These are phyloP conservation scores for Gynochthodes officinalis DNA, from an alignment of 257 asterid genomes.

Conservation along the genomic window DNA sequence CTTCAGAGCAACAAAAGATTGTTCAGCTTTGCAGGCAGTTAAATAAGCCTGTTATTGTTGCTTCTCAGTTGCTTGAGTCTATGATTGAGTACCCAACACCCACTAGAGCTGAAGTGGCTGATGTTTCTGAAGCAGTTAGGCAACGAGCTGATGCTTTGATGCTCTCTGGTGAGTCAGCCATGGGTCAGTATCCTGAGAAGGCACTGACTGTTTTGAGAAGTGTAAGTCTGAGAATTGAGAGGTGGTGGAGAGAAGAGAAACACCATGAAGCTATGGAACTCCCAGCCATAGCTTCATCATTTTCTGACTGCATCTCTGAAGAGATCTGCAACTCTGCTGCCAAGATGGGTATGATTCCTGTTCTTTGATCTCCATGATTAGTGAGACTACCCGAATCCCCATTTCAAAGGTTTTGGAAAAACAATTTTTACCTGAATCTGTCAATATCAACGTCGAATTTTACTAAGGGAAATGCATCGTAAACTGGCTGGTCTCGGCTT, in stretches of 20 bases:
- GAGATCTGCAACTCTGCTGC: constrained; percentile 98
- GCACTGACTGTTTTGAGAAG: constrained; percentile 90
- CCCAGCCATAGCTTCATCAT: constrained; percentile 80
- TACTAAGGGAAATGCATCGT: neutral
- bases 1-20: constrained; percentile 86
- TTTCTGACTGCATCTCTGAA: constrained; percentile 78
- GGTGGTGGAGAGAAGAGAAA: constrained; percentile 97
- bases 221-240: constrained; percentile 93
- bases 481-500: neutral
- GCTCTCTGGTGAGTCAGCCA: constrained; percentile 99
- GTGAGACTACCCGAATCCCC: neutral
- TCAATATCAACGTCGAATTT: neutral
- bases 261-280: constrained; percentile 70
- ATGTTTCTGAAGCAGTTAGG: constrained; percentile 96
- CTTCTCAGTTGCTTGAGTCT: constrained; percentile 95
- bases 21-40: constrained; percentile 86
- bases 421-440: neutral
- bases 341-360: constrained; percentile 77
- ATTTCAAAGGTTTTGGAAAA: neutral
- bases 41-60: constrained; percentile 91
- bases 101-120: constrained; percentile 99
- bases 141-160: constrained; percentile 91
- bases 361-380: neutral
- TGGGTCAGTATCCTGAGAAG: constrained; percentile 97
- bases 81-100: constrained; percentile 99